Base-by-base conservation (phyloP, 352 stramenopile species). In the Phytophthora vignae region DNA sequence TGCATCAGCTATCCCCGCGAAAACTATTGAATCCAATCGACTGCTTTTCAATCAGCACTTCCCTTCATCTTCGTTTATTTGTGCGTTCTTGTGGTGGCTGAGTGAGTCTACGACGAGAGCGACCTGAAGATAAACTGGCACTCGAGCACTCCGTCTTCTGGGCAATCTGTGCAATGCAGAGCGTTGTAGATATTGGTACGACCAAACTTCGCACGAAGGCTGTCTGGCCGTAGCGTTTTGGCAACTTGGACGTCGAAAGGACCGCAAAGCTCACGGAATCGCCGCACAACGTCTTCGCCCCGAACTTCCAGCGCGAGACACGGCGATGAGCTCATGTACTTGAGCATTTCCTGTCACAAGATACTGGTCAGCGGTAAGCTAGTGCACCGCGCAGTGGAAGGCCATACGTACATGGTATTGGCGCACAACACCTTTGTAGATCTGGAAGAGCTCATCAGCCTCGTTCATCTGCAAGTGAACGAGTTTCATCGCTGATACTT, bases 111-210 rank as follows among this genome's bases (percentile, higher is more conserved):
- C 49, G 68, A 73, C 21, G 64, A 60, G 36, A 90, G 67, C 19
- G 78, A 67, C 17, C 69, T 71, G 57, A 98, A 98, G 68, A 98
- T 82, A 71, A 96, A 98, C 68, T 96, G 83, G 57, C 89, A 90
- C 73, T 99, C 96, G 14, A 97, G 79, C 33, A 90, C 75, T 14
- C 93, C 94, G 78, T 99, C 95, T 61, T 98, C 93, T 3, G 82
- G 75, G 48, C 96, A 86, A 73, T 98, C 96, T 0, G 96, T 98
- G 76, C 94, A 98, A 69, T 99, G 94, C 17, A 98, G 81, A 17
- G 86, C 95, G 74, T 98, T 98, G 55, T 90, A 77, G 55, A 98
- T 75, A 19, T 72, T 89, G 65, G 89, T 89, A 17, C 84, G 83
- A 21, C 94, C 96, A 71, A 96, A 98, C n/a, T 77, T 87, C 19